Base-by-base conservation (phyloP, 1,284 basidiomycete species). In the Tilletia walkeri region DNA sequence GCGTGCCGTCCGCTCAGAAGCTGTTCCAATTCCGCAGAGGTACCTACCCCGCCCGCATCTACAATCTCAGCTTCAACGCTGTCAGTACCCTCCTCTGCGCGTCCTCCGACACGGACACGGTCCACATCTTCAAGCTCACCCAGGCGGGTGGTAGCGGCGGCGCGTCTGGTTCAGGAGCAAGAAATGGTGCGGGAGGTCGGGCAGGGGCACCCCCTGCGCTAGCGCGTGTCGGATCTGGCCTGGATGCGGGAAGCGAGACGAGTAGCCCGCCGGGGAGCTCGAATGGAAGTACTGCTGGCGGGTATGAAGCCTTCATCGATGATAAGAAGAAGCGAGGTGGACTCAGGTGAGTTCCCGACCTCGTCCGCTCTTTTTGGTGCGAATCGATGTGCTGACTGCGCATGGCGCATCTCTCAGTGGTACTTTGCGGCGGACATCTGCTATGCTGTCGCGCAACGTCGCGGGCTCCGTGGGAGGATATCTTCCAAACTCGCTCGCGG, bases 1-100 rank as follows among this genome's bases (percentile, higher is more conserved):
- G 89, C 67, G 87, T 97, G 4, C 95, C 96, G 0, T 89, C 90
- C 16, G 93, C 93, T 0, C 93, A 96, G 85, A 94, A 94, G 84
- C 84, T 98, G 67, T 94, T 93, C 85, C 95, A 99, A 84, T 99
- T 99, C 86, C 86, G 95, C 10, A 85, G 95, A 68, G 96, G 95
- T 2, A 91, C 91, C 48, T 88, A 94, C 63, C 91, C 92, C 72
- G 90, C 94, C 2, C 87, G 88, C 80, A 97, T 99, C 78, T 93
- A 92, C 80, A 92, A 90, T 61, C 92, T 99, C 85, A 93, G 91
- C 77, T 98, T 97, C 85, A 99, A 99, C 81, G 85, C 89, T 2
- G 89, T 93, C 48, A 90, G 89, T 20, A 91, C 90, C 2, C 84
- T 99, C 14, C 85, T 99, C 16, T 93, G 93, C 2, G 95, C 97